A percentile compares a stretch with the other conserved stretches of the same genome.
Evolutionary conservation across 257 asterid species (phyloP).

Genomic region (Rubia yunnanensis): DNA sequence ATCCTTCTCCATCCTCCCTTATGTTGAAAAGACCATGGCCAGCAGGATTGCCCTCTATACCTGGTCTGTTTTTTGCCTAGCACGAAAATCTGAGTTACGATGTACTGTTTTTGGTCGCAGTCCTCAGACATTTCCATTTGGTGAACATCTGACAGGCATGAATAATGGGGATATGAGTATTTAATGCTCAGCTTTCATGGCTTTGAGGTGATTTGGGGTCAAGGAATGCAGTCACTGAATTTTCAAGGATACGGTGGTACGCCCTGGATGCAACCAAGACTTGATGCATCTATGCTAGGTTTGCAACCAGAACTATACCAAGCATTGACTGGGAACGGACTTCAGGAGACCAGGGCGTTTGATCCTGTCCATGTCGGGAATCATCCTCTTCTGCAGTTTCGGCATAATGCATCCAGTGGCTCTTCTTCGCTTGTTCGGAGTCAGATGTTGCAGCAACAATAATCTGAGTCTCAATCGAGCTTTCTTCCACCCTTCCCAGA

Average conservation of each 20-base stretch:
- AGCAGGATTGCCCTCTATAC: slow-evolving; percentile 57
- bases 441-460: slow-evolving; percentile 67
- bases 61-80: slow-evolving; percentile 38
- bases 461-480: slow-evolving; percentile 46
- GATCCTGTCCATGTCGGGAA: slow-evolving; percentile 54
- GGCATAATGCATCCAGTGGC: slow-evolving; percentile 39
- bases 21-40: slow-evolving; percentile 92
- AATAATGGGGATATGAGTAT: slow-evolving; percentile 49
- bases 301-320: slow-evolving; percentile 77
- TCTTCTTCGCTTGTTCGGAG: slow-evolving; percentile 52
- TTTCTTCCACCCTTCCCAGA: slow-evolving; percentile 53
- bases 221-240: slow-evolving; percentile 49
- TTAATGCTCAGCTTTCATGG: slow-evolving; percentile 59
- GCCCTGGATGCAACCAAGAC: slow-evolving; percentile 81
- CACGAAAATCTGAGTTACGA: background rate
- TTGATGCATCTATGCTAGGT: slow-evolving; percentile 54
- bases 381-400: slow-evolving; percentile 61
- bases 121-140: background rate
- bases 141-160: slow-evolving; percentile 36
- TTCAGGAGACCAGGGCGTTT: slow-evolving; percentile 43
- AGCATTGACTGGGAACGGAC: slow-evolving; percentile 55
- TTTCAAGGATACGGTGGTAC: slow-evolving; percentile 58
- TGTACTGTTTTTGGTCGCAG: background rate
- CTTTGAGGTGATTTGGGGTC: slow-evolving; percentile 66
- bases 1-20: slow-evolving; percentile 84